Evolutionary conservation across 495 filamentous ascomycete genomes (phyloP), one percentile per base, ranked within the genome.

Genomic region (Hypoxylon rickii): DNA sequence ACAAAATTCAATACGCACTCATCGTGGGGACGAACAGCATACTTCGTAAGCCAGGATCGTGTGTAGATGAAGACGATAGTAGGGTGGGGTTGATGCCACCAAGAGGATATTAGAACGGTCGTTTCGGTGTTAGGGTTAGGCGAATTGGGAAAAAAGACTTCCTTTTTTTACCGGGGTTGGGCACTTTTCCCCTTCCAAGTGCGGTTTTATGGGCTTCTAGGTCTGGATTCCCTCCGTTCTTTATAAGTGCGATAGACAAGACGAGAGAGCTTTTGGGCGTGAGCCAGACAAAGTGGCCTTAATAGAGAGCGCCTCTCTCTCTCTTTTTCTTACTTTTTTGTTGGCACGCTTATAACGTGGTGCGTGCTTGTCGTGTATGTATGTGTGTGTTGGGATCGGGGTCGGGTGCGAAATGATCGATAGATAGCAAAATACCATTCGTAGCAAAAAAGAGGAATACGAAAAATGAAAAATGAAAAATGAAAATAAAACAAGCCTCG

Each of bases 91-190:
- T 16, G 31, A 22, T 36, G 38, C 37, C 22, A 39, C 31, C n/a
- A 40, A 48, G 44, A 44, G 17, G 17, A 48, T 17, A 37, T 29
- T 4, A 58, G 29, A 50, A 24, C 8, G 8, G 29, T 16, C 20
- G 19, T 44, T 32, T 21, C 52, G 18, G 57, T 17, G 7, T 12
- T 44, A 29, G 39, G 49, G n/a, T n/a, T 36, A 16, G 19, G 53
- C 41, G 17, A 31, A 49, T 49, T 52, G 20, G 44, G 57, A 51
- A 51, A 51, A 16, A 47, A 43, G 33, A 32, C 46, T 38, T 48
- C 15, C 10, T 24, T n/a, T n/a, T n/a, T n/a, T n/a, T n/a, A n/a
- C n/a, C 15, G 49, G 7, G 20, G 21, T 24, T 26, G 17, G 26
- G 38, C 2, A 22, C 40, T 46, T 51, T 41, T 38, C 13, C 34